These are phyloP conservation scores for Sphagnum tenellum DNA, from an alignment of 225 moss, liverwort and hornwort species.

Conservation along the genomic window DNA sequence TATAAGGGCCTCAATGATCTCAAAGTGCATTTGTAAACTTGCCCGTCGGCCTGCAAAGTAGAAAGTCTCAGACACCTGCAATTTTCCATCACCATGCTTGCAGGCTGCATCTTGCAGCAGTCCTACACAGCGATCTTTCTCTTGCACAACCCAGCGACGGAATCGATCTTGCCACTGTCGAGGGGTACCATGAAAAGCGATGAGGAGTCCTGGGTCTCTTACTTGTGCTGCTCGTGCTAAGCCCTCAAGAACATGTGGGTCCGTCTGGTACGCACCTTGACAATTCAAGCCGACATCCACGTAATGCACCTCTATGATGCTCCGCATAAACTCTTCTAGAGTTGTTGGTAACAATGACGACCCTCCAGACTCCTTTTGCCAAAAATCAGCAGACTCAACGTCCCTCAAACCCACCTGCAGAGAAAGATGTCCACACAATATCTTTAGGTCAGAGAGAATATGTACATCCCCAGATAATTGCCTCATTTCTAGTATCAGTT, in stretches of 20 bases:
- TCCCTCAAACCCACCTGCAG: conserved; percentile 21
- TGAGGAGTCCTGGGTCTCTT: conserved; percentile 41
- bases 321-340: conserved; percentile 50
- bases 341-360: conserved; percentile 34
- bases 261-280: conserved; percentile 78
- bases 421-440: background rate
- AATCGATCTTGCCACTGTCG: conserved; percentile 63
- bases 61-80: conserved; percentile 44
- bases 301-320: conserved; percentile 60
- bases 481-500: too few species aligned
- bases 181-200: conserved; percentile 75
- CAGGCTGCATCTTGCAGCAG: conserved; percentile 38
- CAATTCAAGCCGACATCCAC: conserved; percentile 83
- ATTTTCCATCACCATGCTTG: conserved; percentile 46
- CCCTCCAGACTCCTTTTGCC: conserved; percentile 13
- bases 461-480: too few species aligned
- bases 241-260: conserved; percentile 63
- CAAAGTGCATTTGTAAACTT: conserved; percentile 84
- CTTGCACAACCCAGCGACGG: conserved; percentile 52
- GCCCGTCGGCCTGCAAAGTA: conserved; percentile 39
- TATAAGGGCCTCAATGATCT: conserved; percentile 60
- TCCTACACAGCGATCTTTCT: conserved; percentile 46
- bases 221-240: conserved; percentile 46
- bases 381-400: conserved; percentile 12
- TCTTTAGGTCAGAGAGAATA: too few species aligned